Conservation (phyloP, 2,329 filamentous ascomycete species). For the Uncinocarpus reesii region DNA sequence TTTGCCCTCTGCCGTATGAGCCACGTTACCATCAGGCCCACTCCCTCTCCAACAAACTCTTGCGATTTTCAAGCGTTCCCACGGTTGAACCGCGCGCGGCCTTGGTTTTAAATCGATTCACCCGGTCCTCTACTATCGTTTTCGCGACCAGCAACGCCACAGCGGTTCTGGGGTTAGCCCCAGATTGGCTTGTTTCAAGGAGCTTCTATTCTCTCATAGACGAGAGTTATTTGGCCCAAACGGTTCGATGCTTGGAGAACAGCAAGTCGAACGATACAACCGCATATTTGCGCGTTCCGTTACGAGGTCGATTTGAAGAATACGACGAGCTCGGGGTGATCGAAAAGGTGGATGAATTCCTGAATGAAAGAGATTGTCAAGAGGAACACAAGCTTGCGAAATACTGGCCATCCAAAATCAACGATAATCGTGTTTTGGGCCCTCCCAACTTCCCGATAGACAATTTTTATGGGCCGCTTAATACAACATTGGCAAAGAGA, state of each 20-base stretch:
- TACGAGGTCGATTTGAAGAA: conserved; percentile 51
- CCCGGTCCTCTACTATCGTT: conserved; percentile 71
- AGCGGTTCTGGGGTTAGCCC: conserved; percentile 62
- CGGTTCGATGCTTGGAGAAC: conserved; percentile 67
- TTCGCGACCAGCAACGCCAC: conserved; percentile 69
- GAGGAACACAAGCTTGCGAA: background rate
- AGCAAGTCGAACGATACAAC: conserved; percentile 87
- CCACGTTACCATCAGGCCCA: conserved; percentile 85
- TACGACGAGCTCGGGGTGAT: background rate
- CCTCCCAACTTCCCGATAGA: background rate
- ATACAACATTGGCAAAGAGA: background rate
- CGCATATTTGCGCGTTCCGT: conserved; percentile 78
- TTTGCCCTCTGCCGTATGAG: conserved; percentile 65
- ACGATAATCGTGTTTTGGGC: background rate
- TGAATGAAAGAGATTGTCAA: background rate
- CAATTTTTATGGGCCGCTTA: background rate
- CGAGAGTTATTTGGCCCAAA: conserved; percentile 64
- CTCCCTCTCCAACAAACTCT: conserved; percentile 71
- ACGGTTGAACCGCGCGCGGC: conserved; percentile 71
- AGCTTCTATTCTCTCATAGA: conserved; percentile 85
- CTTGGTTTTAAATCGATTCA: conserved; percentile 77
- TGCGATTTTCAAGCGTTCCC: conserved; percentile 41
- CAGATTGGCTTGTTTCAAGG: conserved; percentile 59
- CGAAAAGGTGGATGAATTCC: conserved; percentile 1
- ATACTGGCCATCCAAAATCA: background rate